Evolutionary conservation across 176 grass and related monocot genomes (phyloP).

Genomic region (Panicum miliaceum): DNA sequence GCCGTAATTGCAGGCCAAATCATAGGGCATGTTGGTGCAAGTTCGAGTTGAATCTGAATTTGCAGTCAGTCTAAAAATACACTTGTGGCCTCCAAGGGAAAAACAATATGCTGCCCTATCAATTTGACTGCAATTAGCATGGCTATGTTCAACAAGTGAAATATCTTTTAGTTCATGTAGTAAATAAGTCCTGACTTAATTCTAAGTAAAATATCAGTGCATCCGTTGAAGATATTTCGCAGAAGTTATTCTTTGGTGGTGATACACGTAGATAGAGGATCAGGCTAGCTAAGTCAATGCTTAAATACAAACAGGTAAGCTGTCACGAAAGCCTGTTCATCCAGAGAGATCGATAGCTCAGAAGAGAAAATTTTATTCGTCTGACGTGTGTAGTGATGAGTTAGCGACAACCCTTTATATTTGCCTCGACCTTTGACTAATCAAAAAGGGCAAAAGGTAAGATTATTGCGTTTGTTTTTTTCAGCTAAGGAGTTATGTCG

Average conservation of each 20-base stretch:
- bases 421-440: constrained; percentile 29
- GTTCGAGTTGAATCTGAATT: not conserved
- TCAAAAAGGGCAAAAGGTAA: not conserved
- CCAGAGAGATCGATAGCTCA: constrained; percentile 1
- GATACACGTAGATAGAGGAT: not conserved
- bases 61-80: not conserved
- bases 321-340: constrained; percentile 8
- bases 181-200: not conserved
- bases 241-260: not conserved
- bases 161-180: not conserved
- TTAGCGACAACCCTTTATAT: constrained; percentile 1
- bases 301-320: not conserved
- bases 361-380: not conserved
- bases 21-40: not conserved
- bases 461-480: not conserved
- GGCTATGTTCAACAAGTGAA: not conserved
- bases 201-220: not conserved
- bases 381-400: constrained; percentile 7
- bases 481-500: not conserved
- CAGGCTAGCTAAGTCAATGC: not conserved
- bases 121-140: not conserved
- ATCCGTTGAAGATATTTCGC: not conserved
- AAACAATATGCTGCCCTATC: not conserved
- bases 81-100: not conserved
- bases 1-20: not conserved